Base-by-base conservation (phyloP, 75 land plant genomes). In the Ceratopteris richardii region DNA sequence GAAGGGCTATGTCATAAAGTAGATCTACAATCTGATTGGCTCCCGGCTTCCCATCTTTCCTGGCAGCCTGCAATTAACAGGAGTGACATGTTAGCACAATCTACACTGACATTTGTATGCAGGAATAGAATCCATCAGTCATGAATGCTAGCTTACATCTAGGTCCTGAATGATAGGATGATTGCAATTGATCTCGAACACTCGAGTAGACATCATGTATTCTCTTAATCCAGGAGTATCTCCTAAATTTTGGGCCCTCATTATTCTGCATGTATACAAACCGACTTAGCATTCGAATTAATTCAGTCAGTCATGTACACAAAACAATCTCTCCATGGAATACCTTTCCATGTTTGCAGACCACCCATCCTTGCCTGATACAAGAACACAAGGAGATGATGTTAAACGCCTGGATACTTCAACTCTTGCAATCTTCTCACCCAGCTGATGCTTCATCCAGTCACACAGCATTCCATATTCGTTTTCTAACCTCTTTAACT, bases 281-380 rank as follows among this genome's bases (percentile, higher is more conserved):
- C 22, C 50, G 14, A 40, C 9, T 10, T 40, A 40, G 13, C 14
- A 40, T 10, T 10, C 42, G n/a, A n/a, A 40, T 40, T 40, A 40
- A 40, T 10, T 10, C 9, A 14, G 42, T 40, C 14, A 9, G 14
- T 14, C 42, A 40, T 9, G 9, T 9, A 14, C 14, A 40, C 13
- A 40, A 9, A 9, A 40, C 13, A 40, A 40, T 10, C 42, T 40
- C 42, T 10, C 42, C 9, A 40, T 40, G 9, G 42, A 21, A 46
- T 46, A 89, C 98, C 96, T 86, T 70, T 95, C 99, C 99, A 95
- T 95, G 74, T 95, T 95, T 27, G 99, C 99, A 51, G 99, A 95
- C 99, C 99, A 95, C 40, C 99, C 99, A 76, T 80, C 82, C 67
- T 86, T 95, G 47, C 88, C 99, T 41, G 97, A 79, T 3, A 80